phyloP scores from a whole-genome alignment of 1,284 basidiomycete species.

The Leucocoprinus gongylophorus region DNA sequence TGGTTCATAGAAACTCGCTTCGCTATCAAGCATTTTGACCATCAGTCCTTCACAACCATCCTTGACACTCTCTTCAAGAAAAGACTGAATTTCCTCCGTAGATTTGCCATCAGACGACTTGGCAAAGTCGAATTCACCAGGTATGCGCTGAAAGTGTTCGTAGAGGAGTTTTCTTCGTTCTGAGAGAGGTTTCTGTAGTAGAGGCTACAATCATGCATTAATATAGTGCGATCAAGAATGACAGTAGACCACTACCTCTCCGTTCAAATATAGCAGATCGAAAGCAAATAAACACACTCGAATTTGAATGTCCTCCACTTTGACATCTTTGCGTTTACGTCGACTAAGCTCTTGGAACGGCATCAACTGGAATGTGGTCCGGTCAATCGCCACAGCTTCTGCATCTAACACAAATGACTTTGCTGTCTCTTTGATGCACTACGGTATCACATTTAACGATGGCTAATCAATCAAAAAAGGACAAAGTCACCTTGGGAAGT shows the following conservation, averaged over 20 bases:
- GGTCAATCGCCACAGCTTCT: conserved; percentile 95
- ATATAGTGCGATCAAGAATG: not conserved
- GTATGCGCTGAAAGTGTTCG: conserved; percentile 77
- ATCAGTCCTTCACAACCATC: conserved; percentile 98
- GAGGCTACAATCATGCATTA: conserved; percentile 38
- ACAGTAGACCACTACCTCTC: conserved; percentile 53
- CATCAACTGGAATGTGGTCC: conserved; percentile 74
- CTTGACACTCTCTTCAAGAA: conserved; percentile 95
- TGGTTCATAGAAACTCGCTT: conserved; percentile 92
- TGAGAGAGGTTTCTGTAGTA: conserved; percentile 59
- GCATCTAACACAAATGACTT: conserved; percentile 92
- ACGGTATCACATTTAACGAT: conserved; percentile 11
- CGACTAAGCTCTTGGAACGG: conserved; percentile 97
- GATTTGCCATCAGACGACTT: conserved; percentile 85
- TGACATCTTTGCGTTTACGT: conserved; percentile 96
- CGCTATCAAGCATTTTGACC: conserved; percentile 96
- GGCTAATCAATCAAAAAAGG: not conserved
- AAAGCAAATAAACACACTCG: conserved; percentile 95
- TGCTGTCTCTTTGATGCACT: conserved; percentile 81
- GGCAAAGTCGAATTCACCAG: conserved; percentile 91
- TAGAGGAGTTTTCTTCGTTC: conserved; percentile 74
- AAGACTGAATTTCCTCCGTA: conserved; percentile 90
- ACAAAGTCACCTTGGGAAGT: conserved; percentile 64
- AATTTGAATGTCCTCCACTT: conserved; percentile 93
- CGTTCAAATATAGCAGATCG: conserved; percentile 92